Evolutionary conservation across 495 filamentous ascomycete genomes (phyloP).

Genomic region (Penicillium maclennaniae): DNA sequence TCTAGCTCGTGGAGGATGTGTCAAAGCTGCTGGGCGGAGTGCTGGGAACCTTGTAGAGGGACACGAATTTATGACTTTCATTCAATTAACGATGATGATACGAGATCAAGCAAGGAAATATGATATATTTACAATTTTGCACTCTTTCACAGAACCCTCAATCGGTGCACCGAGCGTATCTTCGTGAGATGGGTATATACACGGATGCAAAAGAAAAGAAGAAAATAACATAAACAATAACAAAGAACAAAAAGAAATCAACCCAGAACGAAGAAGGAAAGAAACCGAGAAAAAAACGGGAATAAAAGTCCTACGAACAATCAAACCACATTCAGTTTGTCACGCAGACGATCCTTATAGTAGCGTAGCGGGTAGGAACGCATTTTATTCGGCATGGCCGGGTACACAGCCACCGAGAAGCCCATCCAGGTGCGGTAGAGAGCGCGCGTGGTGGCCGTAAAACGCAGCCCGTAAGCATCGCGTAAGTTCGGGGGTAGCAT

Average conservation of each 20-base stretch:
- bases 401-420: conserved; percentile 36
- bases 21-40: conserved; percentile 33
- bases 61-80: neutral
- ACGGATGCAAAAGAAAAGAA: conserved; percentile 6
- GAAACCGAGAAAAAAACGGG: too few relatives aligned
- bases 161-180: conserved; percentile 15
- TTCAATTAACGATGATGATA: conserved; percentile 5
- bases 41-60: conserved; percentile 18
- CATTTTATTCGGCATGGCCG: conserved; percentile 32
- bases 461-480: conserved; percentile 38
- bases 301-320: neutral
- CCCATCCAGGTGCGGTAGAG: conserved; percentile 38
- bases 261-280: neutral
- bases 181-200: conserved; percentile 18
- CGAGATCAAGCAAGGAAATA: conserved; percentile 2
- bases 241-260: conserved; percentile 1
- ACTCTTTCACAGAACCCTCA: neutral
- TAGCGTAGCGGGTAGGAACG: conserved; percentile 30
- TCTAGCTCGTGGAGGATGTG: conserved; percentile 30
- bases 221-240: too few relatives aligned
- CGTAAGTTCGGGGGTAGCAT: conserved; percentile 38
- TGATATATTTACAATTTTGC: conserved; percentile 3
- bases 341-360: conserved; percentile 30
- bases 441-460: conserved; percentile 27
- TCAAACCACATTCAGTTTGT: conserved; percentile 29